Conservation (phyloP, 495 filamentous ascomycete genomes). For the Pseudoneurospora amorphoporcata region DNA sequence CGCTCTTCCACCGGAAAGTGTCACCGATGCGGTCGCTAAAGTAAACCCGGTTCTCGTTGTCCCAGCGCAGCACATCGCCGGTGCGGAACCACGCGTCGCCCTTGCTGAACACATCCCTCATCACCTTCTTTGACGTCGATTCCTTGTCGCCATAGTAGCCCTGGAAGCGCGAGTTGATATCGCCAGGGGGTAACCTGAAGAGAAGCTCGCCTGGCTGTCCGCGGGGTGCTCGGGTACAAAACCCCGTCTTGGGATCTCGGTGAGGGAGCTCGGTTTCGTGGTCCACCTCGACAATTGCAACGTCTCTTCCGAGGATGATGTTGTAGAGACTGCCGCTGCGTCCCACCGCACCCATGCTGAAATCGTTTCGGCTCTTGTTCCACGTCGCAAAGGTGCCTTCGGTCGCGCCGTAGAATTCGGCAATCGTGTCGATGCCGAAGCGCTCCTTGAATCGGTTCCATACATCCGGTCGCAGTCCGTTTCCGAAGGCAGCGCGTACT, state of each 20-base stretch:
- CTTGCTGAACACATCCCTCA: conserved; percentile 65
- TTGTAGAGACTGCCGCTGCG: conserved; percentile 55
- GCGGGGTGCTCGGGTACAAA: conserved; percentile 49
- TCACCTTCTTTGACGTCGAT: conserved; percentile 68
- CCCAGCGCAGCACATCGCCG: conserved; percentile 69
- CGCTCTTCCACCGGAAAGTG: conserved; percentile 91
- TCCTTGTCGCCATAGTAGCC: conserved; percentile 74
- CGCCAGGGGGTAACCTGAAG: conserved; percentile 54
- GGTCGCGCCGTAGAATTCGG: conserved; percentile 86
- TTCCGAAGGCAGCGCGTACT: conserved; percentile 77
- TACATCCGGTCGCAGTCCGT: conserved; percentile 85
- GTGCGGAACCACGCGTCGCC: conserved; percentile 83
- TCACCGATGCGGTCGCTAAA: conserved; percentile 90
- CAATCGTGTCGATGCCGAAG: conserved; percentile 70
- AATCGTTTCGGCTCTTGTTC: conserved; percentile 69
- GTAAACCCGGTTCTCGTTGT: conserved; percentile 62
- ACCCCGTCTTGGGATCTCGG: conserved; percentile 61
- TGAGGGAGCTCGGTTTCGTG: conserved; percentile 57
- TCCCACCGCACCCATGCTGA: conserved; percentile 71
- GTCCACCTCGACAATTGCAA: conserved; percentile 64
- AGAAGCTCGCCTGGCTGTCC: conserved; percentile 76
- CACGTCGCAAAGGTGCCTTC: conserved; percentile 65
- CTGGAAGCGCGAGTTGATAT: conserved; percentile 62
- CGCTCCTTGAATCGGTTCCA: conserved; percentile 83
- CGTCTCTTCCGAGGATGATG: conserved; percentile 36